Evolutionary conservation across 2,329 filamentous ascomycete genomes (phyloP), one percentile per base, ranked within the genome.

Genomic region (Beauveria asiatica): DNA sequence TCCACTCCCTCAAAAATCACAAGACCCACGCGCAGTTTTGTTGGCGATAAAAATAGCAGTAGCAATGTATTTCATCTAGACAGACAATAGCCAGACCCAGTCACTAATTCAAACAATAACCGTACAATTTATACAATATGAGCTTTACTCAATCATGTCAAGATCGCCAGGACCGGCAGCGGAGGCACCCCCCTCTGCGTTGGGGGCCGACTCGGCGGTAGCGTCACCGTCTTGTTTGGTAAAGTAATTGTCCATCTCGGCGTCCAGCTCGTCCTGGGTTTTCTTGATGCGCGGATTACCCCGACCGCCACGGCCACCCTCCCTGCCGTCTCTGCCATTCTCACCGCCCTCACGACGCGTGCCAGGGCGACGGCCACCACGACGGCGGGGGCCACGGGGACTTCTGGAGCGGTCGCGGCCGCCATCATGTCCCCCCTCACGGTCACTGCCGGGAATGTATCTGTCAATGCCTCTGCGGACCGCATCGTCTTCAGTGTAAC

Each of bases 161-260:
- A 88, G 77, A 70, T 89, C 85, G 59, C 85, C 83, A 17, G 56
- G 42, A 17, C 45, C 48, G 17, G 61, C 37, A 44, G 73, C 75
- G 19, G 68, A 59, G 54, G 64, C 60, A 2, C 59, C 61, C 63
- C 66, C 66, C 23, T 67, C 62, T 60, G 68, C 66, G 49, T 70
- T 65, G 3, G 59, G 64, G 23, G 71, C 67, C 7, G 69, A 64
- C 27, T 69, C 75, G 42, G 73, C 75, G n/a, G 69, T 72, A 56
- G 74, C 69, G 51, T 67, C 67, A 56, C 67, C 62, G 53, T 67
- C 67, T 56, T 67, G 62, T 27, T 76, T 77, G 33, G 82, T 86
- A 78, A 91, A 97, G 73, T 97, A 97, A 70, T 96, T 90, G 33
- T 87, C 91, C 92, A 97, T 97, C 75, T 97, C 92, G n/a, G 90